Evolutionary conservation across 768 basidiomycete genomes (phyloP), one percentile per base, ranked within the genome.

Genomic region (Polyporus arcularius): DNA sequence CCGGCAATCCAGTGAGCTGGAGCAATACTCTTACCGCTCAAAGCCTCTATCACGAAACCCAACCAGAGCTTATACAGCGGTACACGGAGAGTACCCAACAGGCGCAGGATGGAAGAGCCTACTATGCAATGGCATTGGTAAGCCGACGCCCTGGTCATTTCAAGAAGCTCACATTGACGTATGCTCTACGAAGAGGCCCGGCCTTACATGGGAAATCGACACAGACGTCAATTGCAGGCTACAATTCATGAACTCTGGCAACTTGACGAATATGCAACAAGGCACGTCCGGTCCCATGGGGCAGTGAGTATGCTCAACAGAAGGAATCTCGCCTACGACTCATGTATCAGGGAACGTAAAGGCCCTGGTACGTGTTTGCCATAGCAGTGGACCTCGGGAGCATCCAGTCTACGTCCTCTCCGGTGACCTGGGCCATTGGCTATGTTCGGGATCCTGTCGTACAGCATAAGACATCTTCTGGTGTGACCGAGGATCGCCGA

Each of bases 391-490:
- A 72, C 42, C 65, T 72, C 1, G 72, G 72, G 1, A 53, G 2
- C 7, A 67, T 71, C 28, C 45, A 35, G 21, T 42, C 48, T 12
- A 68, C 67, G 0, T 38, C 60, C 11, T 35, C 38, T 3, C 64
- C 72, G 1, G 58, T 68, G 14, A 65, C 70, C 5, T 72, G 70
- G 69, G 47, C 68, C 0, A 53, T 73, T 9, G 71, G 72, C 2
- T 63, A 62, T 43, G 56, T 68, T 1, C 59, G 69, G 7, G 66
- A 73, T 38, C 69, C 68, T 3, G 65, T 64, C 3, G 50, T 72
- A 42, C 53, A 58, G 41, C 72, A 67, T 42, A 65, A 54, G 30
- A 60, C 53, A 2, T n/a, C 65, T 0, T 26, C 35, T 10, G 65
- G 67, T 2, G 39, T 21, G 7, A 15, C 35, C 0, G 55, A 70